Evolutionary conservation across 139 green algal genomes (phyloP), one percentile per base, ranked within the genome.

Genomic region (Prasinococcaceae sp.): DNA sequence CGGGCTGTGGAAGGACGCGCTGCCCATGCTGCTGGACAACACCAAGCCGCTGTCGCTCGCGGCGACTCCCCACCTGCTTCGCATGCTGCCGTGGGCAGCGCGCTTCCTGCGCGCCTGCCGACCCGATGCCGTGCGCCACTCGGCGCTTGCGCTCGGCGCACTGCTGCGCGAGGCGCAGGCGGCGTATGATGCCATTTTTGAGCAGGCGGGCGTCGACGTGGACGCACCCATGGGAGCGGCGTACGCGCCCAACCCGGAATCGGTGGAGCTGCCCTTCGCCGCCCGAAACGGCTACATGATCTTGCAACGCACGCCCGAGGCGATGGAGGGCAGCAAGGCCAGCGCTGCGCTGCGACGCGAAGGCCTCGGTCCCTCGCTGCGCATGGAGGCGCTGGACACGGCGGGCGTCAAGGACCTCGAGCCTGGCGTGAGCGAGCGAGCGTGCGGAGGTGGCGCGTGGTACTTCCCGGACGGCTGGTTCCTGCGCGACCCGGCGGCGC

Each of bases 401-500:
- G 23, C 27, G 3, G 37, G 4, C 16, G 24, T 50, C 3, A 4
- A 35, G 22, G 29, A 60, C 24, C n/a, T 60, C 22, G 52, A 60
- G 41, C 52, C 52, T 20, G 27, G 17, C 29, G n/a, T 60, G 3
- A 27, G 24, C 26, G 39, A 42, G 24, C 2, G 20, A 16, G 38
- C 26, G 8, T 20, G n/a, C 4, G 17, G 27, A 2, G 41, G 41
- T 25, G 52, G 52, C 25, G 52, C 39, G 39, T 3, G 17, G 25
- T 60, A 6, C 17, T 60, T 60, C 26, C 26, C 27, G 17, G 52
- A 60, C 38, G 52, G 25, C 37, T 60, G 52, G 52, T 60, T 40
- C 27, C 26, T 50, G 38, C 26, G 52, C 19, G 52, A 50, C 6
- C 52, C 52, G 16, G 52, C 6, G 9, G 52, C 41, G 26, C 32